Evolutionary conservation across 2,329 filamentous ascomycete genomes (phyloP), one percentile per base, ranked within the genome.

Genomic region (Hymenoscyphus salicellus): DNA sequence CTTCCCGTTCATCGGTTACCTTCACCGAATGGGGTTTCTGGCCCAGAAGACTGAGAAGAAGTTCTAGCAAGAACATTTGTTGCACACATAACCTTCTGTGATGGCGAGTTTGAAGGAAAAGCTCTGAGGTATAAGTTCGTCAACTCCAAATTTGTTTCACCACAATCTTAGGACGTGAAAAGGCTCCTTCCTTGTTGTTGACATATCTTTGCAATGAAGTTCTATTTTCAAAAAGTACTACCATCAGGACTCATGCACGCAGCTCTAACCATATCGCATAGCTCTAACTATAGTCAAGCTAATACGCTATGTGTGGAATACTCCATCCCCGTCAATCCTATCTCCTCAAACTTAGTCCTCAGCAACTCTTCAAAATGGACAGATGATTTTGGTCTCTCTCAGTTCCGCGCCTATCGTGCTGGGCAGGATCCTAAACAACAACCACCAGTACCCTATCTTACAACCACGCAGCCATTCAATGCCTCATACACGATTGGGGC

Each of bases 261-360:
- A 1, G 1, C 46, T 49, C 23, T 49, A 20, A 49, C 46, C 23
- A 23, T n/a, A 8, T 20, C 46, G 26, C 23, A 23, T 11, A 23
- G 46, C 46, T 43, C 3, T 43, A n/a, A 43, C 14, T 16, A 11
- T 11, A 23, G 46, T 49, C 46, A 14, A 23, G 20, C 20, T 49
- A 49, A n/a, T 49, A 11, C 46, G 11, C 4, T 23, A 11, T 49
- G 46, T 49, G 20, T 26, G n/a, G 33, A 58, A 41, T 63, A 63
- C 55, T 46, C 38, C 17, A 63, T 63, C 33, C 55, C 61, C 11
- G 36, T 63, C 28, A 58, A 36, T 28, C 55, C 61, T 16, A 55
- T 55, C 33, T 41, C 61, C 28, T n/a, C 55, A 4, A 63, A 63
- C 28, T 17, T 63, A n/a, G 28, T 58, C n/a, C 58, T 55, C 38